These are phyloP conservation scores for Echinosophora koreensis DNA, from an alignment of 306 rosid genomes.

Conservation along the genomic window DNA sequence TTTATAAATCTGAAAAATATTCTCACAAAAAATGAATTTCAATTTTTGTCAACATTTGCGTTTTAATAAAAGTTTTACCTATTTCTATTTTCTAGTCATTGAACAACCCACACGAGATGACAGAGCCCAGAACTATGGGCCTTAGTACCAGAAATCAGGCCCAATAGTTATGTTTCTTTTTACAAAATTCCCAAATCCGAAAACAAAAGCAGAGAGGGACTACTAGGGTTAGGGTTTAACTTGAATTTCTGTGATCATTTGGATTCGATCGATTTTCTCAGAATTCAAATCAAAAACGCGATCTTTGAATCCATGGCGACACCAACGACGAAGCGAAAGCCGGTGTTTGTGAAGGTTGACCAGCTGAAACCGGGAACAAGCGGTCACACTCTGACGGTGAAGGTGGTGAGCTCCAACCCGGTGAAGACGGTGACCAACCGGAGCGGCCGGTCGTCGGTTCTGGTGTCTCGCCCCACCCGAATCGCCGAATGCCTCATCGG, in stretches of 20 bases:
- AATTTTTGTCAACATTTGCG: too few relatives aligned
- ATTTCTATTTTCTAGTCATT: too few relatives aligned
- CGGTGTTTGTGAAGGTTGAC: slow-evolving; percentile 82
- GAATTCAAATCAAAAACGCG: not conserved
- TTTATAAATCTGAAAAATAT: too few relatives aligned
- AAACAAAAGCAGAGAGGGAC: not conserved
- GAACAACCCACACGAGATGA: too few relatives aligned
- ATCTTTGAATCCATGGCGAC: slow-evolving; percentile 58
- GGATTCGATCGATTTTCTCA: slow-evolving; percentile 15
- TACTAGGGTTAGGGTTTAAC: slow-evolving; percentile 56
- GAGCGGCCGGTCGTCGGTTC: slow-evolving; percentile 64
- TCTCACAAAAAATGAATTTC: too few relatives aligned
- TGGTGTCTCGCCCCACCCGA: slow-evolving; percentile 62
- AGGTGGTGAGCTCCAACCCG: slow-evolving; percentile 71
- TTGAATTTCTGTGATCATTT: not conserved
- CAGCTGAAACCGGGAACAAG: slow-evolving; percentile 80
- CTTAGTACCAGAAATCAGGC: not conserved
- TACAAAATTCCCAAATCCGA: slow-evolving; percentile 48
- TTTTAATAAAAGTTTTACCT: too few relatives aligned
- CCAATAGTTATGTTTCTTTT: slow-evolving; percentile 4
- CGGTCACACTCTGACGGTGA: slow-evolving; percentile 86
- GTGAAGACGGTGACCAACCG: slow-evolving; percentile 50
- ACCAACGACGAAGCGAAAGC: slow-evolving; percentile 73
- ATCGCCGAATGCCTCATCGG: slow-evolving; percentile 84
- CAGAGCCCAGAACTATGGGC: not conserved